Evolutionary conservation across 2,329 filamentous ascomycete species (phyloP), one percentile per base, ranked within the genome.

Genomic region (Aspergillus tanneri): DNA sequence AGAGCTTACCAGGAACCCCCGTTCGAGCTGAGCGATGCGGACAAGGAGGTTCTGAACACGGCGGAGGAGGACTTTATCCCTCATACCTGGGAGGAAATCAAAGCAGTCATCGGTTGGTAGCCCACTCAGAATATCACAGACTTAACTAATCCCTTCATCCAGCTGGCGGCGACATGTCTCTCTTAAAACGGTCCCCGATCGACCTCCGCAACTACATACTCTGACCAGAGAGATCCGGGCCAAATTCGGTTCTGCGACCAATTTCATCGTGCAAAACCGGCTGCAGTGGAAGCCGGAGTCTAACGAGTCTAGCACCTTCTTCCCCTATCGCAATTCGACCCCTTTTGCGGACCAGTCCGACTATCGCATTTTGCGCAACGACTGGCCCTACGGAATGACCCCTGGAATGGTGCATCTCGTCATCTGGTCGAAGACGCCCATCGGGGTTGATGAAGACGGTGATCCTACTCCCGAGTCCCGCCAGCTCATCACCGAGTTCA

Each of bases 181-280:
- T 43, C n/a, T 19, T 47, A 11, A 42, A 37, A 5, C 38, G 46
- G 1, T 19, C 23, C n/a, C 46, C 46, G 3, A 22, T 30, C 21
- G 38, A 47, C 21, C 39, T 47, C 8, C 30, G 46, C 28, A 42
- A 43, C 28, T 47, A 47, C 39, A 47, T 47, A 16, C 18, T 28
- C 1, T 47, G 46, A 39, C 38, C 1, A 18, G 37, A 6, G 14
- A 43, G 0, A 35, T 38, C 5, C 28, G 34, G 21, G 23, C 38
- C 22, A 36, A 16, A n/a, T 47, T 36, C 22, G 46, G 46, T 10
- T 42, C 30, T 18, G 39, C 14, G 10, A 42, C 30, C 8, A 36
- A 38, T 19, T 47, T 32, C 16, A 34, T 47, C 32, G n/a, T 42
- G 9, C 28, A 36, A 6, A 28, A 43, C 21, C 38, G 39, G 8